Conservation (phyloP, 345 rosid genomes). For the Acer saccharum region DNA sequence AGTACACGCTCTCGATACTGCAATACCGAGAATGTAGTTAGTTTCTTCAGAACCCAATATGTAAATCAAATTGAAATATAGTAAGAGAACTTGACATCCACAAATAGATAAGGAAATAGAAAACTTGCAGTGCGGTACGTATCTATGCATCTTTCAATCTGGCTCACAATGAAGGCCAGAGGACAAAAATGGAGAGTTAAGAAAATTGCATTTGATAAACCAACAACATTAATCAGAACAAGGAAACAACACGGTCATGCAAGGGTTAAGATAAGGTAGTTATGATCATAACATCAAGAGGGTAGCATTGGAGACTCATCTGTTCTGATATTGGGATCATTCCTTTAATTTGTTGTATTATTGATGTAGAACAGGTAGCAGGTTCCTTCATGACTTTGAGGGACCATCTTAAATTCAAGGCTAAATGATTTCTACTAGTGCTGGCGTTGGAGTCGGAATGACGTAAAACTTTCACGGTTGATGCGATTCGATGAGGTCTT, state of each 20-base stretch:
- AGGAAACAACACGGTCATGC: neutral
- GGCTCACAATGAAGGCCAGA: neutral
- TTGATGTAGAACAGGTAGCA: no score
- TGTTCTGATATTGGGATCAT: neutral
- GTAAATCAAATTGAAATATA: neutral
- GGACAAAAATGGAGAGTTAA: neutral
- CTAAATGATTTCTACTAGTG: no score
- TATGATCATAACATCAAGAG: slow-evolving; percentile 4
- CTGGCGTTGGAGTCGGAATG: no score
- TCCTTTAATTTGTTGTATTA: no score
- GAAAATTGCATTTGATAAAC: neutral
- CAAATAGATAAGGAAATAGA: slow-evolving; percentile 5
- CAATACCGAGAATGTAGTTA: slow-evolving; percentile 32
- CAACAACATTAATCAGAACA: neutral
- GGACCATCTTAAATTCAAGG: no score
- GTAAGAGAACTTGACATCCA: slow-evolving; percentile 6
- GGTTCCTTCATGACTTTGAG: no score
- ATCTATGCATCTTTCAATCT: neutral
- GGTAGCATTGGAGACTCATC: neutral
- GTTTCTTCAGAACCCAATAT: slow-evolving; percentile 15
- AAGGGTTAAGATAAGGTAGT: neutral
- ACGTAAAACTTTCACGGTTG: no score
- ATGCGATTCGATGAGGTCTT: no score
- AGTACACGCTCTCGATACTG: slow-evolving; percentile 91
- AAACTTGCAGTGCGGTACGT: neutral